phyloP scores from a whole-genome alignment of 441 rosid genomes.

The Eruca vesicaria region DNA sequence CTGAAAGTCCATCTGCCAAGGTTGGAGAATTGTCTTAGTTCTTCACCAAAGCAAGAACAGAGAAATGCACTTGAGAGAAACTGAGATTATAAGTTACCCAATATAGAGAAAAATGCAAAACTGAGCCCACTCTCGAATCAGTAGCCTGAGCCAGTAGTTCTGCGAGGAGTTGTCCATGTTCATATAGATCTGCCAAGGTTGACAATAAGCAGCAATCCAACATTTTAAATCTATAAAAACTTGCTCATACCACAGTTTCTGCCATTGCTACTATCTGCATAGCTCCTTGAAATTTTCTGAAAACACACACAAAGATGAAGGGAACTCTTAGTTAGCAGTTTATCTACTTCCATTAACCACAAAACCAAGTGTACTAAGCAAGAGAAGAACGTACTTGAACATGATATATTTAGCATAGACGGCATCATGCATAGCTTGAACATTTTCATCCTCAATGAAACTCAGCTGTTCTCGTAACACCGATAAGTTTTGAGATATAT shows the following conservation, averaged over 20 bases:
- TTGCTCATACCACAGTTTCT: conserved; percentile 57
- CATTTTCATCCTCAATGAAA: conserved; percentile 79
- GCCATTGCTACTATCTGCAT: conserved; percentile 89
- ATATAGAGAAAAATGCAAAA: conserved; percentile 78
- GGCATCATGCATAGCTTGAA: conserved; percentile 80
- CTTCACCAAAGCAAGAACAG: conserved; percentile 14
- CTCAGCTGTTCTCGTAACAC: conserved; percentile 66
- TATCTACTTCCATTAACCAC: conserved; percentile 9
- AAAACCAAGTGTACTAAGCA: background rate
- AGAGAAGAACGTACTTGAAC: conserved; percentile 63
- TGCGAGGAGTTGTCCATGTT: conserved; percentile 66
- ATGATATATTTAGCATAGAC: conserved; percentile 70
- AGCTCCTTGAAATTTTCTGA: conserved; percentile 85
- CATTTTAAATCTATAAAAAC: background rate
- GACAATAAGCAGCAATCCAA: background rate
- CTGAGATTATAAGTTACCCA: conserved; percentile 47
- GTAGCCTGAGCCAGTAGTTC: conserved; percentile 75
- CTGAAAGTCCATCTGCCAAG: conserved; percentile 81
- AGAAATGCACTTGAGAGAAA: background rate
- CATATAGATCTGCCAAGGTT: conserved; percentile 54
- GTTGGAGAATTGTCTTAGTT: background rate
- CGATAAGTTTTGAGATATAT: conserved; percentile 68
- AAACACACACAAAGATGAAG: background rate
- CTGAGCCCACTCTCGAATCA: conserved; percentile 84
- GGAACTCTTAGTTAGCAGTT: background rate